A percentile compares a stretch with the other conserved stretches of the same genome.
These are phyloP conservation scores for Penicillium cinerascens DNA, from an alignment of 495 filamentous ascomycete genomes.

Conservation along the genomic window DNA sequence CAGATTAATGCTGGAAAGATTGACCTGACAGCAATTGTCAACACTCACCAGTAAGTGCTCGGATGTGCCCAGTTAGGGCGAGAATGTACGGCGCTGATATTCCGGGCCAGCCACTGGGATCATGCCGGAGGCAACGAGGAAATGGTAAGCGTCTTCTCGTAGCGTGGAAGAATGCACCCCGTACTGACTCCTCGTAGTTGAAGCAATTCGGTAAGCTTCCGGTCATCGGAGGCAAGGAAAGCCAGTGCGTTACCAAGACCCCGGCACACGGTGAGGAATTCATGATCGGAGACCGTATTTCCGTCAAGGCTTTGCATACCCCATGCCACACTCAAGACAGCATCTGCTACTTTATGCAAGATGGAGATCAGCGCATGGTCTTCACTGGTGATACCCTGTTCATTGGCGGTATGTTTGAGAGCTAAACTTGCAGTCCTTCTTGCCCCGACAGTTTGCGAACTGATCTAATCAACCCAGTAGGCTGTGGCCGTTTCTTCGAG, in stretches of 20 bases:
- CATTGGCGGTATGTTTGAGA: slow-evolving; percentile 66
- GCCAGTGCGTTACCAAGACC: slow-evolving; percentile 70
- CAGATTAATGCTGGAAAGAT: slow-evolving; percentile 68
- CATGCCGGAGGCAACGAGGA: slow-evolving; percentile 90
- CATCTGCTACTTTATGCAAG: slow-evolving; percentile 88
- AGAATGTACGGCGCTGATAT: neutral
- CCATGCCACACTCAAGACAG: slow-evolving; percentile 98
- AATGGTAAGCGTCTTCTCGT: slow-evolving; percentile 51
- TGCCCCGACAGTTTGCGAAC: neutral
- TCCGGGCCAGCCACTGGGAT: slow-evolving; percentile 71
- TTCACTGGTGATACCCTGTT: slow-evolving; percentile 98
- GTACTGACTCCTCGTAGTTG: slow-evolving; percentile 49
- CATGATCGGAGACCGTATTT: slow-evolving; percentile 76
- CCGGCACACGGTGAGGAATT: slow-evolving; percentile 73
- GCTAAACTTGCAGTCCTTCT: neutral
- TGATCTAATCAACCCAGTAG: slow-evolving; percentile 33
- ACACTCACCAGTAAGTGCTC: slow-evolving; percentile 84
- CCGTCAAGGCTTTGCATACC: slow-evolving; percentile 86
- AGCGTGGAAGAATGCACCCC: neutral
- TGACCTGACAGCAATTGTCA: slow-evolving; percentile 84
- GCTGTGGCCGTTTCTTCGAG: slow-evolving; percentile 97
- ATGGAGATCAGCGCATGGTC: slow-evolving; percentile 73
- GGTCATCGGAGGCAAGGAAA: slow-evolving; percentile 86
- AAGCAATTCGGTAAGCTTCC: slow-evolving; percentile 61
- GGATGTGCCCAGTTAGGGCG: neutral